Evolutionary conservation across 768 basidiomycete species (phyloP), one percentile per base, ranked within the genome.

Genomic region (Leccinum subtestaceum): DNA sequence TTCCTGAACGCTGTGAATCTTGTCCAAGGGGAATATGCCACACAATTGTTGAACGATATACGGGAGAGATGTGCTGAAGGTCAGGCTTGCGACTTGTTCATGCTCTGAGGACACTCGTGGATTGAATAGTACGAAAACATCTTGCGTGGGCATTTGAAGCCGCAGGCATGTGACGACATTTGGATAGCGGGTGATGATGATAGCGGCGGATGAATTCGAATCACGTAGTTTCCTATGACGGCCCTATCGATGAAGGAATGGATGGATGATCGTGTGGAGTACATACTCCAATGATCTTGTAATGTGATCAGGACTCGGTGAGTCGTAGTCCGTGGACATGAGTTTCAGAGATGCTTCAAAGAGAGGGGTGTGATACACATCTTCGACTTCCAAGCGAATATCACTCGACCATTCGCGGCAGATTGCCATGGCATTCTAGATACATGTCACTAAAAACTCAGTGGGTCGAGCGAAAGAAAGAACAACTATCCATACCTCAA

Each of bases 91-190:
- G 8, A 82, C 84, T 34, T 73, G 62, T 0, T 81, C 79, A 60
- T 82, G 77, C 23, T 75, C 76, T 2, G 83, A 76, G 9, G 81
- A 72, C 9, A 76, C 77, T 64, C 84, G 84, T 4, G 85, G 84
- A 67, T 86, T 85, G 63, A 88, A 89, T 36, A 87, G 70, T 27
- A 82, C 75, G 66, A 83, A 87, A 25, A 84, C 64, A 46, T 74
- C 70, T 34, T 63, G 57, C 3, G 52, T 36, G 8, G 62, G 55
- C 4, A 62, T 65, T 9, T 52, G 59, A 31, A 77, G 51, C 45
- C 72, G 75, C 56, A 87, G 58, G 63, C 84, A 81, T 17, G 77
- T 69, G 43, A 88, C 57, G 38, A 86, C 84, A 62, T 87, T 81
- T 1, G 86, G 86, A 46, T 81, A 80, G 13, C 84, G 82, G 4